phyloP scores from a whole-genome alignment of 2,329 filamentous ascomycete species.

The Byssothecium circinans region DNA sequence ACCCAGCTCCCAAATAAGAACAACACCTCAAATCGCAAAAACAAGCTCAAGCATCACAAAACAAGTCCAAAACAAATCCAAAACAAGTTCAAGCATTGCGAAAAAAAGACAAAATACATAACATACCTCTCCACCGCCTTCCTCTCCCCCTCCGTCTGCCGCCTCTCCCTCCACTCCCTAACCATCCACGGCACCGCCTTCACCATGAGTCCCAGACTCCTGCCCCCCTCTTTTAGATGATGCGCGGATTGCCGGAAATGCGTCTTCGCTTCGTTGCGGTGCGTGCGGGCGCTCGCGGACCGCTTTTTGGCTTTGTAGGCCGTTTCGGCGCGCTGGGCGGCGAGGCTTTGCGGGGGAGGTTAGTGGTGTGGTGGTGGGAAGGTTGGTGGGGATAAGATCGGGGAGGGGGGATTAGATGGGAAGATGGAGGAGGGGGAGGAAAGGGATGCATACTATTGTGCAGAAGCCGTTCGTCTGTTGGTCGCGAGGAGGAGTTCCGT shows the following conservation, averaged over 20 bases:
- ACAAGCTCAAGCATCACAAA: too few species aligned
- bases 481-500: constrained; percentile 17
- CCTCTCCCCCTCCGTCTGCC: constrained; percentile 18
- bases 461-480: constrained; percentile 15
- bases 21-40: too few species aligned
- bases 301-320: constrained; percentile 20
- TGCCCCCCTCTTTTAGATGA: constrained; percentile 15
- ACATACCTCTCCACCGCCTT: constrained; percentile 9
- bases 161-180: constrained; percentile 15
- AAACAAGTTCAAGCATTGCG: too few species aligned
- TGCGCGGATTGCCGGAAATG: constrained; percentile 9
- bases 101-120: too few species aligned
- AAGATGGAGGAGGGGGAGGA: too few species aligned
- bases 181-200: constrained; percentile 19
- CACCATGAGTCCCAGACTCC: constrained; percentile 14
- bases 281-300: constrained; percentile 11
- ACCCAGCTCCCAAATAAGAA: too few species aligned
- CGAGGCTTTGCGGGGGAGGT: background rate
- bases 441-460: constrained; percentile 4
- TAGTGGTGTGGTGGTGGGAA: too few species aligned
- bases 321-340: constrained; percentile 17
- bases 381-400: too few species aligned
- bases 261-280: constrained; percentile 11
- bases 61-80: too few species aligned
- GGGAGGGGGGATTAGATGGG: too few species aligned